A percentile compares a stretch with the other conserved stretches of the same genome.
These are phyloP conservation scores for Hippophae tibetana DNA, from an alignment of 306 rosid genomes.

Conservation along the genomic window DNA sequence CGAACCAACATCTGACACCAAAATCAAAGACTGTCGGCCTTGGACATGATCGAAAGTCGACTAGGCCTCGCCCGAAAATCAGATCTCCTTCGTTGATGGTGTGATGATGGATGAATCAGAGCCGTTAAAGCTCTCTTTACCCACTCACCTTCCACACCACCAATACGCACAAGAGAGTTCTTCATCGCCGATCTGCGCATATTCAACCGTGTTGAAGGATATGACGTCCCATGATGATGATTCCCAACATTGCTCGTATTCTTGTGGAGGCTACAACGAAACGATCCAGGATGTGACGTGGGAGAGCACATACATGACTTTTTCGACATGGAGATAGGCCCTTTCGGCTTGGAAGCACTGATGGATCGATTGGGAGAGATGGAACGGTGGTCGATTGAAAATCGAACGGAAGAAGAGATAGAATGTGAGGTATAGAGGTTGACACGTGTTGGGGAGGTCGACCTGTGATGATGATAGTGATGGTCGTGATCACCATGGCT, in stretches of 20 bases:
- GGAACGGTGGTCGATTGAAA: conserved; percentile 66
- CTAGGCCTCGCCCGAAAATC: conserved; percentile 60
- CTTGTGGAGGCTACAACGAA: conserved; percentile 86
- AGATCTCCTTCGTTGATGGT: conserved; percentile 66
- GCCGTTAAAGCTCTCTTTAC: conserved; percentile 80
- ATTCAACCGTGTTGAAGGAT: conserved; percentile 49
- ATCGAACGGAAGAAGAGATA: conserved; percentile 48
- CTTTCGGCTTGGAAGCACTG: conserved; percentile 39
- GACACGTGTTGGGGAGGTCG: conserved; percentile 78
- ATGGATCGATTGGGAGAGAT: conserved; percentile 72
- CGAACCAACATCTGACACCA: conserved; percentile 32
- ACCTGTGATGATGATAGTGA: conserved; percentile 33
- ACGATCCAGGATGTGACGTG: conserved; percentile 81
- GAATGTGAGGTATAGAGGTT: conserved; percentile 38
- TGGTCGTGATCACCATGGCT: conserved; percentile 15
- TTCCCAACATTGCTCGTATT: conserved; percentile 14
- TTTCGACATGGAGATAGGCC: conserved; percentile 47
- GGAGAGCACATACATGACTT: conserved; percentile 92
- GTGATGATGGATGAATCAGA: conserved; percentile 83
- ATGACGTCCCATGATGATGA: conserved; percentile 21
- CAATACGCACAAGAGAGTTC: conserved; percentile 80
- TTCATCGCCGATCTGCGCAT: conserved; percentile 98
- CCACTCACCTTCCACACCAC: conserved; percentile 94
- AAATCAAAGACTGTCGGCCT: conserved; percentile 37
- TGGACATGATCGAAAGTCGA: conserved; percentile 66